Conservation (phyloP, 2,329 filamentous ascomycete species). For the Colletotrichum trifolii region DNA sequence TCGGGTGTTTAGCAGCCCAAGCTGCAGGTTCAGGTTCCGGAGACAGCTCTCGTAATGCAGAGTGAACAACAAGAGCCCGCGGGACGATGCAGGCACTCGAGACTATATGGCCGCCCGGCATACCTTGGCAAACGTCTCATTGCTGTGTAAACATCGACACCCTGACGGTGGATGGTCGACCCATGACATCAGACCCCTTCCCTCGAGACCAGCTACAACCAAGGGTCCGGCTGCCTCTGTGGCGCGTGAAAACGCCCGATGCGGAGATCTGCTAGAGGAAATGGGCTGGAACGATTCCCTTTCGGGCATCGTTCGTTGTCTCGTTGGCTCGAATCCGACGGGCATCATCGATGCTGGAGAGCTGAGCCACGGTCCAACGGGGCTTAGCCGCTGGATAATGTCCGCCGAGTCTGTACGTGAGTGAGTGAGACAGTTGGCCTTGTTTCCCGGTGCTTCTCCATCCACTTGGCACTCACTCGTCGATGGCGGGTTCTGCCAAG, state of each 20-base stretch:
- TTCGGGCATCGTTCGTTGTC: no score
- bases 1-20: neutral
- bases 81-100: no score
- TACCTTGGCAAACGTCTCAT: conserved; percentile 18
- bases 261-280: neutral
- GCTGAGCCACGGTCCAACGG: conserved; percentile 14
- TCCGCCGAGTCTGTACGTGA: no score
- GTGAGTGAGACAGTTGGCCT: neutral
- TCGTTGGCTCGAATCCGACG: neutral
- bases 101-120: neutral
- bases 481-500: neutral
- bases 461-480: neutral
- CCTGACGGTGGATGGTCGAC: conserved; percentile 6
- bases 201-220: neutral
- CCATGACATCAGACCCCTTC: conserved; percentile 25
- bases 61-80: no score
- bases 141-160: neutral
- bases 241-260: conserved; percentile 1
- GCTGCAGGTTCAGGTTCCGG: no score
- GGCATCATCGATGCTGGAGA: conserved; percentile 24
- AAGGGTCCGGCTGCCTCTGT: conserved; percentile 18
- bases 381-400: no score
- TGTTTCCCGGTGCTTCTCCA: conserved; percentile 3
- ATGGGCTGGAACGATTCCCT: no score
- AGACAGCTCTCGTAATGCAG: no score